Evolutionary conservation across 257 asterid species (phyloP).

Genomic region (Nicotiana benthamiana): DNA sequence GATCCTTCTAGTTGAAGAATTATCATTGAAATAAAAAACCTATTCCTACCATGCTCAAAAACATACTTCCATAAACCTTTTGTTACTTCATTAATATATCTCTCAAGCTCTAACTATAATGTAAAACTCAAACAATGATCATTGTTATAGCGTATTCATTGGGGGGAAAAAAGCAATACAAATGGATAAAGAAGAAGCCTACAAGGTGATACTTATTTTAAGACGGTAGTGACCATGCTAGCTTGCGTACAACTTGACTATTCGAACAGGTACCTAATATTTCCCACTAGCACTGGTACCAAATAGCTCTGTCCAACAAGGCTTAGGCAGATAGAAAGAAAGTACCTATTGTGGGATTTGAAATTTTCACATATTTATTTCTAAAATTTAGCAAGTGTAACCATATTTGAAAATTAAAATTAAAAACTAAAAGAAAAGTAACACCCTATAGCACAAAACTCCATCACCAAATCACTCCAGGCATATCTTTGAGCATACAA

Average conservation of each 20-base stretch:
- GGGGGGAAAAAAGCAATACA: not conserved
- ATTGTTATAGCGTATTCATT: not conserved
- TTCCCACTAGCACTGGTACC: too few species aligned
- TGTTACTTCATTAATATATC: not conserved
- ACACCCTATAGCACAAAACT: not conserved
- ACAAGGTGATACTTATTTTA: not conserved
- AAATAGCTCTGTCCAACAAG: too few species aligned
- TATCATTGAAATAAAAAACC: not conserved
- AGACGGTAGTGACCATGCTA: too few species aligned
- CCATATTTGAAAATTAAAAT: not conserved
- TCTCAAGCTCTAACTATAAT: not conserved
- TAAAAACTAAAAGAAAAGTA: not conserved
- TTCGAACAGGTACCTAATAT: too few species aligned
- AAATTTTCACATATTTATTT: not conserved
- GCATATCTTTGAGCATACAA: not conserved
- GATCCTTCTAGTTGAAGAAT: not conserved
- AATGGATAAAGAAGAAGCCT: not conserved
- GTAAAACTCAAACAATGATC: not conserved
- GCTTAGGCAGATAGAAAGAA: too few species aligned
- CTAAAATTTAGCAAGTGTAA: not conserved
- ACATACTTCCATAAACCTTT: not conserved
- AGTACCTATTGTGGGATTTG: not conserved
- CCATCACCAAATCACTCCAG: not conserved
- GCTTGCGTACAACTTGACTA: too few species aligned
- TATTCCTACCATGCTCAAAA: not conserved